Evolutionary conservation across 768 basidiomycete genomes (phyloP).

Genomic region (Glaciozyma antarctica): DNA sequence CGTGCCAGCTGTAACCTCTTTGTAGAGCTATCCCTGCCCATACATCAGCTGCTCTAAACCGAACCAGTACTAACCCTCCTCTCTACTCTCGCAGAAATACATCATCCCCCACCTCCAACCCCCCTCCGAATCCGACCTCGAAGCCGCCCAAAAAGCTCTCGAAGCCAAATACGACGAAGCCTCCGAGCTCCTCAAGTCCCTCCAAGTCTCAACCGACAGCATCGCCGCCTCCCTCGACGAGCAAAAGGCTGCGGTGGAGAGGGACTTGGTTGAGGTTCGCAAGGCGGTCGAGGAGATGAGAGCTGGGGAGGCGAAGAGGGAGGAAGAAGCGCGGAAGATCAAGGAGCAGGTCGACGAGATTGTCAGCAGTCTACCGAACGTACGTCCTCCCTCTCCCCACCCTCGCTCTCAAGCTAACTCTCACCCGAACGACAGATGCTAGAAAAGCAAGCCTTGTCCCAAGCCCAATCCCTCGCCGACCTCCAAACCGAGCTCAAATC

Average conservation of each 20-base stretch:
- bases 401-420: neutral
- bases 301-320: slow-evolving; percentile 62
- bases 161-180: slow-evolving; percentile 83
- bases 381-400: slow-evolving; percentile 39
- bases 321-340: slow-evolving; percentile 74
- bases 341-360: slow-evolving; percentile 85
- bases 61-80: neutral
- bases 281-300: slow-evolving; percentile 62
- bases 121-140: slow-evolving; percentile 77
- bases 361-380: slow-evolving; percentile 82
- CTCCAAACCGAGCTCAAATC: slow-evolving; percentile 91
- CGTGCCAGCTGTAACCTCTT: too few relatives aligned
- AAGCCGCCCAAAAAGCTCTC: slow-evolving; percentile 73
- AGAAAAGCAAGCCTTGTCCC: slow-evolving; percentile 78
- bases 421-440: slow-evolving; percentile 58
- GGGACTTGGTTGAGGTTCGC: slow-evolving; percentile 63
- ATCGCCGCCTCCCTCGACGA: slow-evolving; percentile 64
- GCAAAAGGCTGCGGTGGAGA: slow-evolving; percentile 62
- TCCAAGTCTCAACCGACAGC: slow-evolving; percentile 64
- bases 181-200: slow-evolving; percentile 66
- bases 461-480: slow-evolving; percentile 70
- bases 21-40: too few relatives aligned
- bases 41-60: too few relatives aligned
- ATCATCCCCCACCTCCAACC: slow-evolving; percentile 82
- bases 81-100: slow-evolving; percentile 71